These are phyloP conservation scores for Musa itinerans DNA, from an alignment of 176 grass and related monocot species.

Conservation along the genomic window DNA sequence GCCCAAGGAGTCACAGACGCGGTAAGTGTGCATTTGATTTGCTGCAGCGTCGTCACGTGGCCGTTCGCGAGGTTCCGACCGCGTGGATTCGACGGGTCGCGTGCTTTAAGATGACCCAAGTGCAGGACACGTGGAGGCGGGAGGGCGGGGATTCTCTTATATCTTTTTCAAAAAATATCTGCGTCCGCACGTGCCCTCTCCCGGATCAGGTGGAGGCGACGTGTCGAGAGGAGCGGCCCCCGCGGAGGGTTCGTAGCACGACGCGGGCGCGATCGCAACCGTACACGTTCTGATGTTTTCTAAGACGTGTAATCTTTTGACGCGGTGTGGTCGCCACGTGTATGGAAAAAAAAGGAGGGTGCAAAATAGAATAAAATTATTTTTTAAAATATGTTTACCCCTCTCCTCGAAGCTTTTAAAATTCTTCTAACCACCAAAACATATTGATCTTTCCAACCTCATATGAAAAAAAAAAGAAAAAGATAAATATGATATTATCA, in stretches of 20 bases:
- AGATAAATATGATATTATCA: too few relatives aligned
- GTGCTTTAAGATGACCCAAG: background rate
- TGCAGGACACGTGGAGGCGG: background rate
- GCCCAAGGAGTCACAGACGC: background rate
- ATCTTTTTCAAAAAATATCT: constrained; percentile 1
- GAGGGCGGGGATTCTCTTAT: background rate
- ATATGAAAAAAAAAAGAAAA: too few relatives aligned
- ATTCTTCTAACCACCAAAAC: too few relatives aligned
- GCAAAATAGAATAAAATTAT: too few relatives aligned
- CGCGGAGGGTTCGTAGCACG: background rate
- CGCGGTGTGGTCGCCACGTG: too few relatives aligned
- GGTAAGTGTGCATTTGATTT: background rate
- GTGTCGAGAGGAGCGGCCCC: background rate
- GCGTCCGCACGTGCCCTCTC: background rate
- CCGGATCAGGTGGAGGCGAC: background rate
- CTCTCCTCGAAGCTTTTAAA: too few relatives aligned
- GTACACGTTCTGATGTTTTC: background rate
- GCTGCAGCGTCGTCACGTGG: background rate
- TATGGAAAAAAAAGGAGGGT: too few relatives aligned
- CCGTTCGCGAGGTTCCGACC: background rate
- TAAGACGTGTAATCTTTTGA: too few relatives aligned
- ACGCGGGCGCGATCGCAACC: background rate
- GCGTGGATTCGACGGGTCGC: background rate
- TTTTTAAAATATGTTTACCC: too few relatives aligned
- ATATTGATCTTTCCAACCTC: too few relatives aligned